Base-by-base conservation (phyloP, 2,329 filamentous ascomycete genomes). In the Onygena corvina region DNA sequence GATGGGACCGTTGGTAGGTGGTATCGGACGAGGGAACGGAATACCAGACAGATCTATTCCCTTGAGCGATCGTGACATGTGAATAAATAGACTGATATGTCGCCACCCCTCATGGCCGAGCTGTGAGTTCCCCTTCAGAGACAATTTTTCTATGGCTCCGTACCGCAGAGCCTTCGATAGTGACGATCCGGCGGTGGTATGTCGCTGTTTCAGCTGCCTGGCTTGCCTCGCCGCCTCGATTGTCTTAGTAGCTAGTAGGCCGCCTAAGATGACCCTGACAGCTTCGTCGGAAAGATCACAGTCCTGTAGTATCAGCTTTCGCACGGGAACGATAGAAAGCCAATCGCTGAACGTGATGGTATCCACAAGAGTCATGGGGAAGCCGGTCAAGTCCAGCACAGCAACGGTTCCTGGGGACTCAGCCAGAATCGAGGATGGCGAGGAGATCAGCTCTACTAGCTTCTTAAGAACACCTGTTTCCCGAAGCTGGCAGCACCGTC, bases 401-500 rank as follows among this genome's bases (percentile, higher is more conserved):
- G 80, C 79, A 1, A 96, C 84, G 11, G 86, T 76, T n/a, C 89
- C 88, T 0, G 81, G 78, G 36, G 80, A 72, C 49, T 72, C 73
- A 1, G 76, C 66, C 7, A 81, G 74, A 25, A 75, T 78, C 46
- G 83, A 84, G n/a, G 77, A 75, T 1, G 81, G 75, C 31, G 82
- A 79, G 31, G 78, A 79, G 3, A 98, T 81, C 64, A 95, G 88
- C 59, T 94, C 86, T 0, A 86, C 90, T 42, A 98, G 84, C 60
- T 86, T 86, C 65, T 93, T 94, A 16, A 96, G 71, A 47, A 95
- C 89, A 0, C 88, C 86, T 0, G 88, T 93, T 67, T 96, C 92
- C 51, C 92, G 79, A 25, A 98, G 71, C 62, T 96, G 90, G 62
- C 92, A 96, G 64, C 92, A 96, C 61, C 92, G 77, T 56, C 90